Evolutionary conservation across 1,139 yeast genomes (phyloP), one percentile per base, ranked within the genome.

Genomic region (Kluyveromyces sp.): DNA sequence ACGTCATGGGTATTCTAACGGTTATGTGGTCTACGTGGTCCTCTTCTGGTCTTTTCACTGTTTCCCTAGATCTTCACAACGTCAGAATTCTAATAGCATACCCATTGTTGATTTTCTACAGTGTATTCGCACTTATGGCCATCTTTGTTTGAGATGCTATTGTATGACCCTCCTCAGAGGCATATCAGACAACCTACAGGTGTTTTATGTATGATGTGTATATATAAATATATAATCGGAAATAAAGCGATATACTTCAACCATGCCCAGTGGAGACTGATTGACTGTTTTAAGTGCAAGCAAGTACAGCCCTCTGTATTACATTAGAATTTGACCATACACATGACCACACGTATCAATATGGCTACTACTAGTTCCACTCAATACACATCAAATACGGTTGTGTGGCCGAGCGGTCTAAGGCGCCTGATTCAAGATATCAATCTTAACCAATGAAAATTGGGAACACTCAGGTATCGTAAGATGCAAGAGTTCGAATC

Each of bases 11-110:
- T 48, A 73, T 78, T 0, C 54, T 86, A 38, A 81, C 90, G 15
- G 89, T 90, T n/a, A 66, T 75, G 34, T 92, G 98, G 97, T 87
- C 97, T 64, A 89, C 98, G 0, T 84, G 82, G 68, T 81, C 97
- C 1, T 89, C 97, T 0, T 85, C 96, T 21, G 97, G 96, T 1
- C 87, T 92, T 61, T 87, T 94, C 58, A 95, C 89, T 50, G 79
- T 92, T 7, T 90, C 87, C 33, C 72, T 92, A 59, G 87, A 82
- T 59, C 73, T 94, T 52, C 81, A 83, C 48, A 87, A 89, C 57
- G 96, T 92, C 55, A 78, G 98, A 59, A 83, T 86, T 6, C 76
- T 92, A 54, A 86, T 92, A 52, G 98, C 97, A 2, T 92, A 94
- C 64, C 99, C 99, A 1, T 73, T 92, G 59, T 83, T 86, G 21